Conservation (phyloP, 2,329 filamentous ascomycete species). For the Fusarium sp. region DNA sequence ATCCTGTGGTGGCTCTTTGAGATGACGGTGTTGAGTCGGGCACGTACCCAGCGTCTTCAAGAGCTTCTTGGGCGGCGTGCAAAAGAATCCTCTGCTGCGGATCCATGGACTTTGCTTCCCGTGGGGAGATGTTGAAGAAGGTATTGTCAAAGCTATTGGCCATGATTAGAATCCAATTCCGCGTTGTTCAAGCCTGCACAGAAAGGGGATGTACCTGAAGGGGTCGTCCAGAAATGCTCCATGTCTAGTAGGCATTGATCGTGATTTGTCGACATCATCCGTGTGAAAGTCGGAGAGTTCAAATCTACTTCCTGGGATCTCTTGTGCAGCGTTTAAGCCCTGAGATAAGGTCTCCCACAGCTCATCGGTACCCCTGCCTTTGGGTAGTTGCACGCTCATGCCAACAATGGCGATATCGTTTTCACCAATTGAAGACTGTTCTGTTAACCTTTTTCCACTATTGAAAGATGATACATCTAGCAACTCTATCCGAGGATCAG, state of each 20-base stretch:
- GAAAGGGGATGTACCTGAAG: background rate
- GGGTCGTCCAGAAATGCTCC: constrained; percentile 7
- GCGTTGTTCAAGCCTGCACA: too few species aligned
- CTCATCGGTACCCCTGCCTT: background rate
- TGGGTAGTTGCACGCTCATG: constrained; percentile 3
- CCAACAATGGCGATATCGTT: constrained; percentile 11
- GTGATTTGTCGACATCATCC: background rate
- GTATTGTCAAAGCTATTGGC: background rate
- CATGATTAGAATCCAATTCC: too few species aligned
- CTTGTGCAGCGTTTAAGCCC: background rate
- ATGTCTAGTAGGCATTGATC: background rate
- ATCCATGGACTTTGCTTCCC: constrained; percentile 9
- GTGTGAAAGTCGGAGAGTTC: background rate
- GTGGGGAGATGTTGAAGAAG: constrained; percentile 13
- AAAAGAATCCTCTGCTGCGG: constrained; percentile 1
- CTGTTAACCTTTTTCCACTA: too few species aligned
- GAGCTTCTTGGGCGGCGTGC: background rate
- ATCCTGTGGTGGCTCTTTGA: background rate
- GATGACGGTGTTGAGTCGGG: background rate
- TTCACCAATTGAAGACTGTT: background rate
- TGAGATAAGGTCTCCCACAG: background rate
- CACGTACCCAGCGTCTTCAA: constrained; percentile 8
- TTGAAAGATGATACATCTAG: constrained; percentile 2
- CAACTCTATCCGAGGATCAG: background rate
- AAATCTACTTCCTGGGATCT: constrained; percentile 4